Evolutionary conservation across 2,329 filamentous ascomycete genomes (phyloP).

Genomic region (Alternaria ventricosa): DNA sequence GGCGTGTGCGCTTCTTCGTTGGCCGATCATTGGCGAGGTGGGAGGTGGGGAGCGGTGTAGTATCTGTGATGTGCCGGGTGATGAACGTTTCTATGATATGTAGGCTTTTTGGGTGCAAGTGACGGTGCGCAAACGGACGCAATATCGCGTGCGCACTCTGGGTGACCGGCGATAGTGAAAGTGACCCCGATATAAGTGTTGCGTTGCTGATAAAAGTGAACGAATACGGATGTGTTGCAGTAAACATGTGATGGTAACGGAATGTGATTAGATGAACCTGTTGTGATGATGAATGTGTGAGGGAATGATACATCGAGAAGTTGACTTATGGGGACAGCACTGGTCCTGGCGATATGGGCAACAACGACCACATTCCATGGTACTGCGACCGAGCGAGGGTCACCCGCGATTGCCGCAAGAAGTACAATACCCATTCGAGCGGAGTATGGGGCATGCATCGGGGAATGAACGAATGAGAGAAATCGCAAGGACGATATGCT

Average conservation of each 20-base stretch:
- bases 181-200: not conserved
- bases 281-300: not conserved
- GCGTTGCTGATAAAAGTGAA: not conserved
- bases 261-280: not conserved
- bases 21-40: not conserved
- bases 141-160: not conserved
- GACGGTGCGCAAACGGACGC: slow-evolving; percentile 4
- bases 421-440: not conserved
- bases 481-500: not conserved
- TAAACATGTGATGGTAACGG: not conserved
- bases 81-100: not conserved
- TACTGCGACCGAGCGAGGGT: not conserved
- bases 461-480: not conserved
- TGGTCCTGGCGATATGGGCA: not conserved
- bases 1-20: not conserved
- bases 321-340: not conserved
- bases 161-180: not conserved
- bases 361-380: not conserved
- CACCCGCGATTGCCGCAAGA: not conserved
- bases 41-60: not conserved
- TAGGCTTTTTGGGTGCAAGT: not conserved
- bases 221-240: not conserved
- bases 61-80: not conserved
- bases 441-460: not conserved
- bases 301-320: not conserved